Percentiles rank a stretch among this genome's conserved stretches.
Conservation (phyloP, 768 basidiomycete genomes). For the Rossbeevera mucosa region DNA sequence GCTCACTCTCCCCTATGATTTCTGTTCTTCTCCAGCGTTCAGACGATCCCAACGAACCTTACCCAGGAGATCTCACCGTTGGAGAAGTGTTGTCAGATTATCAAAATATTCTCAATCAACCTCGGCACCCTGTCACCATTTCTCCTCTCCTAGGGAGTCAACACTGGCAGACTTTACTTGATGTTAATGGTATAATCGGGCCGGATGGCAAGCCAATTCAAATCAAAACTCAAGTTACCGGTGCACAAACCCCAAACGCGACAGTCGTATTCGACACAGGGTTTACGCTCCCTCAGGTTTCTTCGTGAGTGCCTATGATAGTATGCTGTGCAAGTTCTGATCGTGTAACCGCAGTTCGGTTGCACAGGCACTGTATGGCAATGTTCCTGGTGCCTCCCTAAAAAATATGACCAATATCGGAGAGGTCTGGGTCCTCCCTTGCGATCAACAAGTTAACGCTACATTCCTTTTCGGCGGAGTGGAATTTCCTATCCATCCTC, state of each 20-base stretch:
- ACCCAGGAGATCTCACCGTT: conserved; percentile 59
- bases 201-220: conserved; percentile 51
- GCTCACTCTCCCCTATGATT: conserved; percentile 54
- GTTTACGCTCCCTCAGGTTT: conserved; percentile 61
- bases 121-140: conserved; percentile 45
- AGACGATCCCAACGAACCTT: conserved; percentile 46
- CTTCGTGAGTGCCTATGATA: conserved; percentile 34
- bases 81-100: conserved; percentile 53
- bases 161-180: conserved; percentile 64
- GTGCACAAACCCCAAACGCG: conserved; percentile 41
- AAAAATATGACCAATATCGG: conserved; percentile 38
- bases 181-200: conserved; percentile 57
- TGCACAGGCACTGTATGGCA: conserved; percentile 57
- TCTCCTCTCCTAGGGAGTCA: conserved; percentile 41
- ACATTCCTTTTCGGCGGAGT: conserved; percentile 60
- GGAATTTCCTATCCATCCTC: conserved; percentile 58
- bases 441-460: conserved; percentile 57
- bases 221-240: conserved; percentile 42
- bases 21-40: conserved; percentile 61
- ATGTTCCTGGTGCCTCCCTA: conserved; percentile 50
- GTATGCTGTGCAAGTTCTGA: conserved; percentile 14
- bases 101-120: conserved; percentile 44
- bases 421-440: conserved; percentile 58
- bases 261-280: conserved; percentile 69
- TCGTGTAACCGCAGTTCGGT: conserved; percentile 36